phyloP scores from a whole-genome alignment of 305 asterid genomes.

The Fraxinus platypoda region DNA sequence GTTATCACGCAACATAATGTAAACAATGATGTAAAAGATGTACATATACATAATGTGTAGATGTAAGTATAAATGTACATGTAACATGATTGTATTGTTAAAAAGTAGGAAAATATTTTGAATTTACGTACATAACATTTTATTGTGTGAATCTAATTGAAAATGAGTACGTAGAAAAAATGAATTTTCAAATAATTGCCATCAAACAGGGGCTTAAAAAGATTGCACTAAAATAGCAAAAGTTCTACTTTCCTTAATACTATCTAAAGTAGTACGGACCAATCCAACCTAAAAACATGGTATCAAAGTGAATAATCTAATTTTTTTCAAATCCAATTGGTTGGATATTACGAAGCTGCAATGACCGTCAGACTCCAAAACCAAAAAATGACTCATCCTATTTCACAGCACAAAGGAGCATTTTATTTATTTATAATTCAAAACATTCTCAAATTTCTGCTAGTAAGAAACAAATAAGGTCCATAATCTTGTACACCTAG shows the following conservation, averaged over 20 bases:
- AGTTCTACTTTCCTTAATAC: not conserved
- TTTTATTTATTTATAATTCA: not conserved
- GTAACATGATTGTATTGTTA: no score
- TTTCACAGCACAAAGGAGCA: not conserved
- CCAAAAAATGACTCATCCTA: not conserved
- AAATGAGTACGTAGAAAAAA: no score
- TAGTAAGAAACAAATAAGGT: not conserved
- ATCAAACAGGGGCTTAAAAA: no score
- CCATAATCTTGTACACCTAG: not conserved
- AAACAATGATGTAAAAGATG: no score
- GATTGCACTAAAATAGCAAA: not conserved
- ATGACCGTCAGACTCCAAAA: not conserved
- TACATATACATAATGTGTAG: no score
- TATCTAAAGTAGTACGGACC: not conserved
- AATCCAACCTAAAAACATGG: not conserved
- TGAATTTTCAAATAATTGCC: no score
- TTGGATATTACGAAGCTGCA: not conserved
- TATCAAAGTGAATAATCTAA: not conserved
- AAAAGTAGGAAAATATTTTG: no score
- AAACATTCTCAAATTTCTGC: not conserved
- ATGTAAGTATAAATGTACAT: no score
- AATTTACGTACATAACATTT: no score
- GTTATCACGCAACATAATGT: no score
- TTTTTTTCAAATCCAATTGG: not conserved
- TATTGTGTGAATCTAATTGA: no score